Base-by-base conservation (phyloP, 116 monocot genomes). In the Iris pallida region DNA sequence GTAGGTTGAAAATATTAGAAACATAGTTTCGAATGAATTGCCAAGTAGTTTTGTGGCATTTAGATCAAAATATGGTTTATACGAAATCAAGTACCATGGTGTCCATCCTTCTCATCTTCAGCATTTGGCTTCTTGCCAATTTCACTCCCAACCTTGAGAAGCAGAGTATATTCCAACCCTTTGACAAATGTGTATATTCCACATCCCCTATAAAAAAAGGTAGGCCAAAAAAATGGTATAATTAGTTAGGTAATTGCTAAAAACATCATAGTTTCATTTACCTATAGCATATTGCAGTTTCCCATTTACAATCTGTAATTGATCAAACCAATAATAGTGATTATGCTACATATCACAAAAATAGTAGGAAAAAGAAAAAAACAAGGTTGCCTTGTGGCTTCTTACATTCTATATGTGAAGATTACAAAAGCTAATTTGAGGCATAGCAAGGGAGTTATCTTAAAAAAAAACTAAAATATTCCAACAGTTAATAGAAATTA, bases 151-250 rank as follows among this genome's bases (percentile, higher is more conserved):
- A 93, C 78, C 79, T 99, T 99, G 82, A 93, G 61, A 58, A 99
- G 99, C 61, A 99, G 79, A 72, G 99, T 93, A 85, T 90, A 99
- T 83, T 99, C 99, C 75, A 99, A 81, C 54, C 99, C 99, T 78
- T 99, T 99, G 62, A 99, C 99, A 99, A 81, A 78, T 99, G 98
- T 42, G 99, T 99, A 61, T 99, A 93, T 47, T 99, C 99, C 56
- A 99, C 74, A 74, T 99, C 99, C 65, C 99, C 99, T 99, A n/a
- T 16, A 54, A 48, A 64, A 53, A 66, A 15, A 47, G 47, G 7
- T 51, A 1, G 13, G 47, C 15, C 3, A 45, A 62, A n/a, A 62
- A 66, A 12, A 12, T 17, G 54, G 14, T 42, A 16, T n/a, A 12
- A 67, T 13, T 55, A 55, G 15, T 53, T 52, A 66, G 41, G n/a